Evolutionary conservation across 768 basidiomycete genomes (phyloP), one percentile per base, ranked within the genome.

Genomic region (Ramaria sp.): DNA sequence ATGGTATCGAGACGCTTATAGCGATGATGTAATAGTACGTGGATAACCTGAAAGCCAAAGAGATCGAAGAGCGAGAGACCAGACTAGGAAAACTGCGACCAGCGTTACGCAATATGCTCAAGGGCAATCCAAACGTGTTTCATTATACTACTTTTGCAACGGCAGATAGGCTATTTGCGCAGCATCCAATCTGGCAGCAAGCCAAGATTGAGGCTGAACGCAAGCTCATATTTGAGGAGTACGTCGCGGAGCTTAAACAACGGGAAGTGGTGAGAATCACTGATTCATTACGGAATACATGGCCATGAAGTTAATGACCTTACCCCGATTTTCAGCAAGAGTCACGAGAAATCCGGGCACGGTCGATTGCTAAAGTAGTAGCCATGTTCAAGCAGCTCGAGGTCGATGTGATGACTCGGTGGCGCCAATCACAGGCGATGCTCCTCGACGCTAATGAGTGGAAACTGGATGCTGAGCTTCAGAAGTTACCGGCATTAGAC

Each of bases 371-470:
- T 43, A 91, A 90, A 65, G 81, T 99, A 49, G 84, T 92, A 11
- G 70, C 78, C 0, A 76, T 98, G 30, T 89, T 98, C 77, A 91
- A 91, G 64, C 75, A 83, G 38, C 80, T 98, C 45, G 81, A 87
- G 51, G 88, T 98, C 17, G 91, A 94, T 64, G 91, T 97, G 48
- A 77, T 90, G n/a, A 94, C 92, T 0, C 84, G 91, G 20, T 99
- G 95, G 93, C 79, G 88, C 51, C 79, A 81, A 58, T 92, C 93
- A 0, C 86, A 89, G 62, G 77, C 81, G 17, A 75, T 87, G 61
- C 79, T 99, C 39, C 65, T 81, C 9, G 82, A 84, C 19, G 89
- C 91, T 1, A 78, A 83, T 0, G 86, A 86, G 47, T 99, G 88
- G 86, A 79, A 77, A 46, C 69, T 71, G 27, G 92, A 98, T 63